phyloP scores from a whole-genome alignment of 2,329 filamentous ascomycete genomes.

The Aspergillus brunneoviolaceus region DNA sequence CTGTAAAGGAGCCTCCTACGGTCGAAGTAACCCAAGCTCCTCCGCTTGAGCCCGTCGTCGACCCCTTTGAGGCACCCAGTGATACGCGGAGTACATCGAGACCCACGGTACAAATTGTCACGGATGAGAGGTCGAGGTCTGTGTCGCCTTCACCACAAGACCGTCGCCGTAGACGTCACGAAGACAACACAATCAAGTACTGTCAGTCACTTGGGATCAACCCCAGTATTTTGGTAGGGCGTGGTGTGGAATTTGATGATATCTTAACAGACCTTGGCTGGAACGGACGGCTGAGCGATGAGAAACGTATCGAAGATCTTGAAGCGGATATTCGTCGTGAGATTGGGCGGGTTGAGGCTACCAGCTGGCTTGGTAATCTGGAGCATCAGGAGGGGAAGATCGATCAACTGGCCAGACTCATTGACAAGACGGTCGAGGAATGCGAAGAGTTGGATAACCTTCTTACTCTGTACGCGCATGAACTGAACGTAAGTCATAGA shows the following conservation, averaged over 20 bases:
- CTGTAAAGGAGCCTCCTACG: conserved; percentile 31
- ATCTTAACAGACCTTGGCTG: conserved; percentile 86
- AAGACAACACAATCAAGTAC: conserved; percentile 76
- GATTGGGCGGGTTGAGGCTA: conserved; percentile 85
- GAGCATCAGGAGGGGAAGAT: conserved; percentile 89
- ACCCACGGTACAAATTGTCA: conserved; percentile 20
- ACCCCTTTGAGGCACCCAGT: conserved; percentile 23
- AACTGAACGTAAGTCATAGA: conserved; percentile 71
- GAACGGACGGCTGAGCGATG: conserved; percentile 74
- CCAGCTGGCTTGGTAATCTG: conserved; percentile 81
- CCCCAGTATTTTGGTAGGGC: conserved; percentile 69
- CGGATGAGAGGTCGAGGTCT: conserved; percentile 31
- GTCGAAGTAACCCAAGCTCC: conserved; percentile 41
- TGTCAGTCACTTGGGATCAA: conserved; percentile 77
- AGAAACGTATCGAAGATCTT: conserved; percentile 74
- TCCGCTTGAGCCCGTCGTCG: conserved; percentile 30
- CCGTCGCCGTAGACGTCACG: conserved; percentile 60
- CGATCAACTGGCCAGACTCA: conserved; percentile 77
- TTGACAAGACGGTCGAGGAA: conserved; percentile 88
- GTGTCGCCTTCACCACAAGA: conserved; percentile 46
- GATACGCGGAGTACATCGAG: conserved; percentile 25
- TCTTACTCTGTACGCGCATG: conserved; percentile 89
- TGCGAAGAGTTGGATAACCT: conserved; percentile 96
- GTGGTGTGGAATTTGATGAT: conserved; percentile 76
- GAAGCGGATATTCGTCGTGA: conserved; percentile 83